Evolutionary conservation across 2,329 filamentous ascomycete genomes (phyloP).

Genomic region (Tothia fuscella): DNA sequence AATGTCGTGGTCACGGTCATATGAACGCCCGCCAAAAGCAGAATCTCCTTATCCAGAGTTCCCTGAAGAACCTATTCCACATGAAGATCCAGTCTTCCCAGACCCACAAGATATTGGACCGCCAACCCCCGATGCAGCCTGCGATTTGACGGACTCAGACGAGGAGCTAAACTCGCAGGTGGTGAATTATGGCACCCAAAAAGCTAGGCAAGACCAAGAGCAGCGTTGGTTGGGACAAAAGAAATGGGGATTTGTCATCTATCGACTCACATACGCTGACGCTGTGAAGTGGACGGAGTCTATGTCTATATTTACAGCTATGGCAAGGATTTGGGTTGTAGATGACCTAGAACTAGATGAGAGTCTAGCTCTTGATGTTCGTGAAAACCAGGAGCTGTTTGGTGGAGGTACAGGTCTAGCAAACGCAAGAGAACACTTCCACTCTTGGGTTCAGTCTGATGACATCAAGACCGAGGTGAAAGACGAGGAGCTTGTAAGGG

Average conservation of each 20-base stretch:
- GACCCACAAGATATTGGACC: no score
- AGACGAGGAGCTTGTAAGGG: neutral
- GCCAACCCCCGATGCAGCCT: no score
- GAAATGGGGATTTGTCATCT: conserved; percentile 2
- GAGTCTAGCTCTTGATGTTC: neutral
- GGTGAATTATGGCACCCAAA: neutral
- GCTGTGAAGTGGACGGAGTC: neutral
- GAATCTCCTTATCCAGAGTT: no score
- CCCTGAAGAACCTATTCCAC: no score
- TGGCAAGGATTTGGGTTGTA: neutral
- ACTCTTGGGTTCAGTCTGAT: neutral
- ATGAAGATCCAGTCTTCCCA: no score
- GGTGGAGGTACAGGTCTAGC: neutral
- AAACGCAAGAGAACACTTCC: neutral
- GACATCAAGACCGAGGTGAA: neutral
- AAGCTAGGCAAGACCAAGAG: neutral
- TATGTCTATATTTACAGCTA: neutral
- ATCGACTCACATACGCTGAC: neutral
- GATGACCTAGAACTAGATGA: neutral
- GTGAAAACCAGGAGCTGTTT: neutral
- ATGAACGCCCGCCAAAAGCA: no score
- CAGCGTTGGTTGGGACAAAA: neutral
- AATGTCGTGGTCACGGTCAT: no score
- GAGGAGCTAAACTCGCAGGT: no score
- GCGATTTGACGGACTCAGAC: no score